These are phyloP conservation scores for Astragalus glycyphyllos DNA, from an alignment of 306 rosid genomes.

Conservation along the genomic window DNA sequence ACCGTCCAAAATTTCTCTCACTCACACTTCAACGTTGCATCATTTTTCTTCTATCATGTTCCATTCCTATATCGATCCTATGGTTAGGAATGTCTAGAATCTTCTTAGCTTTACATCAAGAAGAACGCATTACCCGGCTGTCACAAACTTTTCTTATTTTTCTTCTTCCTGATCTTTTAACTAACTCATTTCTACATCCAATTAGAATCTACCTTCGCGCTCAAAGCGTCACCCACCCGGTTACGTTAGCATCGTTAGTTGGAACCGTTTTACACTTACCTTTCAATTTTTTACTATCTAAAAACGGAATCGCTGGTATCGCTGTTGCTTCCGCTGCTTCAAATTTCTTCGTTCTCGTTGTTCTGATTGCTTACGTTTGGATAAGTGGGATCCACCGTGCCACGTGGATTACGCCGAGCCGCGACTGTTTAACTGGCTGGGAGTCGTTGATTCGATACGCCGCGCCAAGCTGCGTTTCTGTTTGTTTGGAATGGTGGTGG, in stretches of 20 bases:
- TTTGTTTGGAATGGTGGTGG: slow-evolving; percentile 99
- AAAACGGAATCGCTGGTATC: slow-evolving; percentile 64
- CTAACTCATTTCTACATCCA: slow-evolving; percentile 86
- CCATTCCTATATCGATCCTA: slow-evolving; percentile 77
- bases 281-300: slow-evolving; percentile 51
- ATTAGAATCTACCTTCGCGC: slow-evolving; percentile 92
- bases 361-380: slow-evolving; percentile 53
- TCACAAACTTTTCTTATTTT: slow-evolving; percentile 68
- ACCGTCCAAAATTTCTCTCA: slow-evolving; percentile 73
- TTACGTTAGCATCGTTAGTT: slow-evolving; percentile 74
- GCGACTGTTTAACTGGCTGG: slow-evolving; percentile 74
- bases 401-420: slow-evolving; percentile 72
- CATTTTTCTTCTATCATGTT: slow-evolving; percentile 61
- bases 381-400: slow-evolving; percentile 49
- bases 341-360: slow-evolving; percentile 50
- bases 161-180: slow-evolving; percentile 78
- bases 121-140: slow-evolving; percentile 51
- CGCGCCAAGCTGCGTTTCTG: slow-evolving; percentile 88
- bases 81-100: slow-evolving; percentile 74
- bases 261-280: slow-evolving; percentile 68
- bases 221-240: slow-evolving; percentile 73
- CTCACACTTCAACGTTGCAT: slow-evolving; percentile 81
- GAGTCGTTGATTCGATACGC: slow-evolving; percentile 68
- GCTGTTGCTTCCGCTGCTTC: slow-evolving; percentile 83
- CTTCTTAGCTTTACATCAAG: slow-evolving; percentile 56